These are phyloP conservation scores for Rhodotorula taiwanensis DNA, from an alignment of 768 basidiomycete genomes.

Conservation along the genomic window DNA sequence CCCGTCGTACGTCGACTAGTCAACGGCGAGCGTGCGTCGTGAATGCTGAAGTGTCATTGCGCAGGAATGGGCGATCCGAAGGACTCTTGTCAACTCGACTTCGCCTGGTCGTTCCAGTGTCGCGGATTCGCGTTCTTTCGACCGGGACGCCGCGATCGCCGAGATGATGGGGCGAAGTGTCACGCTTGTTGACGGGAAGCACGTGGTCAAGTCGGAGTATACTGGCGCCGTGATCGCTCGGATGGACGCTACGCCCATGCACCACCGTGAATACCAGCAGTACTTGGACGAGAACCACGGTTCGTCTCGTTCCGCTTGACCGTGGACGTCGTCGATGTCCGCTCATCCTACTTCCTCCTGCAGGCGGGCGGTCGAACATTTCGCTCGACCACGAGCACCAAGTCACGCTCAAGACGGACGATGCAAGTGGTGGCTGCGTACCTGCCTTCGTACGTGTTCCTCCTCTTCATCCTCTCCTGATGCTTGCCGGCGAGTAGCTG, in stretches of 20 bases:
- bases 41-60: neutral
- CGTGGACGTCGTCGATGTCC: too few species aligned
- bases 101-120: neutral
- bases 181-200: too few species aligned
- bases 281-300: slow-evolving; percentile 1
- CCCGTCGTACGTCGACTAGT: neutral
- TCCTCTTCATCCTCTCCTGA: neutral
- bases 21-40: neutral
- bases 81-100: neutral
- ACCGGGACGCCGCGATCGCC: neutral
- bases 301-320: neutral
- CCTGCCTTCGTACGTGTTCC: neutral
- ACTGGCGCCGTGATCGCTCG: neutral
- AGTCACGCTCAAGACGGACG: neutral
- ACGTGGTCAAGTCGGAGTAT: neutral
- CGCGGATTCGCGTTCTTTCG: neutral
- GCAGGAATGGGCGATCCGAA: neutral
- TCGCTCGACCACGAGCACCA: slow-evolving; percentile 2
- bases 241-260: neutral
- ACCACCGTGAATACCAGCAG: neutral
- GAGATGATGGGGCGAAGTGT: too few species aligned
- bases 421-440: neutral
- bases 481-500: neutral
- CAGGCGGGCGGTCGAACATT: neutral
- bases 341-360: neutral